Evolutionary conservation across 192 early-diverging fungal genomes (phyloP), one percentile per base, ranked within the genome.

Genomic region (Geranomyces variabilis): DNA sequence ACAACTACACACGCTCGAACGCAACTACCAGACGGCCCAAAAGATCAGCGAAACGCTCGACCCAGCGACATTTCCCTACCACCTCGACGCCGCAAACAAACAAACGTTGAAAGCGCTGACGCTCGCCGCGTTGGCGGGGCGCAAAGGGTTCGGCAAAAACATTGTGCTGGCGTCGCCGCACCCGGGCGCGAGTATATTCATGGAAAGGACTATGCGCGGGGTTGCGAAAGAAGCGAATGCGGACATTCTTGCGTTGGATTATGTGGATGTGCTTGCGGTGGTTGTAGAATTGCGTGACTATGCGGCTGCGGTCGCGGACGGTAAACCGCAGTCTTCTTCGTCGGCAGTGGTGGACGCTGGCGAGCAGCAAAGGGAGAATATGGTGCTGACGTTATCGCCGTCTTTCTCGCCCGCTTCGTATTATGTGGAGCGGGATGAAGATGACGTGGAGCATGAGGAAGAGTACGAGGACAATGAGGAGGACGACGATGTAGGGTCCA

Each of bases 231-330:
- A 80, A 0, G 31, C 83, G 0, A 74, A 70, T 9, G 89, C 91
- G 30, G 86, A 87, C 74, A 57, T 93, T 19, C 36, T 91, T 14
- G 80, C 73, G 0, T 62, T 93, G 44, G 91, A 93, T 66, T 75
- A 81, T 12, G 81, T 87, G 48, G 84, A 86, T 46, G 59, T 91
- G 24, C 75, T 89, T 48, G 71, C 77, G 12, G 77, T 86, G n/a
- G 85, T 82, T 4, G 43, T 74, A 7, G 80, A 80, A 36, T 36
- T 64, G 49, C 80, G 66, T 45, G 33, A 69, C 19, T 7, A 61
- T 24, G 33, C 33, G 31, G 43, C 22, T 26, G 58, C 58, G 28
- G 58, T 4, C 58, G 58, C 28, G 22, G 31, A 17, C 8, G 30
- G 30, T 12, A 9, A 57, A 24, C 13, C 13, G 10, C 14, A 57